Evolutionary conservation across 805 yeast genomes (phyloP).

Genomic region (Zygoascus biomembranicola): DNA sequence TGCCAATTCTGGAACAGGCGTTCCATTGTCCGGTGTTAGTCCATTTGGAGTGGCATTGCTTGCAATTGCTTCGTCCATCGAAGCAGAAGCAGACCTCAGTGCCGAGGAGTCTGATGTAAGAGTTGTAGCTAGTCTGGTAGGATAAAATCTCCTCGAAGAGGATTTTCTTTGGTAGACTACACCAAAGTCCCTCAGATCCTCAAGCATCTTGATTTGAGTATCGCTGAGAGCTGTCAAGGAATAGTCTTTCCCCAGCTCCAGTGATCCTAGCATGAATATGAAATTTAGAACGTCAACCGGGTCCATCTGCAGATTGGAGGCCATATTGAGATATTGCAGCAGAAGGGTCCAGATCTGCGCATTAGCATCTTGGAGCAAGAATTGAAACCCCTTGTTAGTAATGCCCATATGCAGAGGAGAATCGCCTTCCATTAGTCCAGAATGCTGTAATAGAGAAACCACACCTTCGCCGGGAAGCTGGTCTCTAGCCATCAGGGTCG

Average conservation of each 20-base stretch:
- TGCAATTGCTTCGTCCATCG: conserved; percentile 56
- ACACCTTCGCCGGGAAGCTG: conserved; percentile 76
- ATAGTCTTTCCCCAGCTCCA: conserved; percentile 85
- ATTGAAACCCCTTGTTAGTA: conserved; percentile 91
- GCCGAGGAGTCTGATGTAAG: conserved; percentile 76
- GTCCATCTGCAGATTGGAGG: conserved; percentile 83
- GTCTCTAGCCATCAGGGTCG: conserved; percentile 38
- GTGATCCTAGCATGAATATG: conserved; percentile 85
- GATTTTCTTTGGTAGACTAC: conserved; percentile 64
- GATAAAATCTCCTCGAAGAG: conserved; percentile 63
- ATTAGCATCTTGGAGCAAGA: conserved; percentile 82
- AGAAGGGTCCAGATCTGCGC: conserved; percentile 92
- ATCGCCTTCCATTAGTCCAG: conserved; percentile 78
- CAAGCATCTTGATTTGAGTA: conserved; percentile 80
- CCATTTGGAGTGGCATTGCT: conserved; percentile 1
- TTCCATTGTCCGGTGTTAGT: background rate
- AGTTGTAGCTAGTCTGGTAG: conserved; percentile 84
- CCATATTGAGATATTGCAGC: conserved; percentile 76
- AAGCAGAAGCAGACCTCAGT: conserved; percentile 64
- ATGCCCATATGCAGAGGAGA: conserved; percentile 42
- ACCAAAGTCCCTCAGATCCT: conserved; percentile 87
- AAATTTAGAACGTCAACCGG: conserved; percentile 93
- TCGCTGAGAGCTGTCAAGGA: conserved; percentile 59
- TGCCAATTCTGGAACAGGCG: background rate
- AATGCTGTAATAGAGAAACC: conserved; percentile 60